Base-by-base conservation (phyloP, 768 basidiomycete genomes). In the Tulasnella sp. region DNA sequence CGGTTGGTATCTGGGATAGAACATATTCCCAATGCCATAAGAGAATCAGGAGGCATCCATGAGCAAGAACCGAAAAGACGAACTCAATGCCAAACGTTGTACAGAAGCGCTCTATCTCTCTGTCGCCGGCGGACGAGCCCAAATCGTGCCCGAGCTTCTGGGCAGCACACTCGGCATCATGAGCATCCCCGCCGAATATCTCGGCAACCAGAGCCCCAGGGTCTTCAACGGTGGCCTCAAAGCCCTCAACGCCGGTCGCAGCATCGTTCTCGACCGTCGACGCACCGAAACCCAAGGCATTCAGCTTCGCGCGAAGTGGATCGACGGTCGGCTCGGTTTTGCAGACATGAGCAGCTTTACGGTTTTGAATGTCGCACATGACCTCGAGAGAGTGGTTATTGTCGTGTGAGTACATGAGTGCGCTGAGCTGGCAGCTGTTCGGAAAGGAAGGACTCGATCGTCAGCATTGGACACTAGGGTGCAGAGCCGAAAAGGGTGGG, bases 381-480 rank as follows among this genome's bases (percentile, higher is more conserved):
- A 48, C n/a, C 46, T 48, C 46, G 46, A 48, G 50, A 19, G 45
- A 49, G 4, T 34, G 46, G 1, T 62, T 53, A n/a, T 34, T 49
- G 0, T 58, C 54, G 31, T 57, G 64, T 42, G 65, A 60, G 41
- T 65, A 65, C 22, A 65, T 63, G 4, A 65, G 53, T 4, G 59
- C 24, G 42, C 65, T 27, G 24, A 65, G 46, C 27, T 65, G 64
- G 8, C 65, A 55, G 3, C 64, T 65, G 50, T 2, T 25, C 4
- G 34, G 49, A 49, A 25, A 2, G 19, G 19, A 21, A n/a, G 19
- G 19, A 10, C 5, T 11, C 7, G 5, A 48, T 48, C 29, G 51
- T 4, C 8, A 52, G 22, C 11, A 15, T 49, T 49, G 24, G 48
- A 11, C 48, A 49, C 11, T 41, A 22, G 1, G 43, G n/a, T 1